phyloP scores from a whole-genome alignment of 306 rosid species.

The Malus orientalis region DNA sequence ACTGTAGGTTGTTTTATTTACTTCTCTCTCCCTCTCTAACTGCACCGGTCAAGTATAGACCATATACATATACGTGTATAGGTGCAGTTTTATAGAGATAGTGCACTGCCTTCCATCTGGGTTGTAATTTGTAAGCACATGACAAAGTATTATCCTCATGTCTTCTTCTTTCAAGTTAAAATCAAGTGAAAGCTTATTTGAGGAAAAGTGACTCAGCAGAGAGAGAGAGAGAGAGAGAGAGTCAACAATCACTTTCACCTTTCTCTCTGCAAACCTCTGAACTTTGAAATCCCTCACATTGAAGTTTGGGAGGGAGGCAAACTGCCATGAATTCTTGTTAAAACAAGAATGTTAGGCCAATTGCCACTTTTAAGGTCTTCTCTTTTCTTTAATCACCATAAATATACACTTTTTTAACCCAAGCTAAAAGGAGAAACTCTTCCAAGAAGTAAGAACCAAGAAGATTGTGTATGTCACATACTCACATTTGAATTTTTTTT shows the following conservation, averaged over 20 bases:
- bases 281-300: background rate
- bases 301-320: background rate
- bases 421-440: background rate
- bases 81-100: background rate
- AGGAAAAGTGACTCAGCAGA: conserved; percentile 2
- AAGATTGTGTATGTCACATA: too few species aligned
- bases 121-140: conserved; percentile 2
- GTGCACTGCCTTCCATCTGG: conserved; percentile 6
- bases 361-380: background rate
- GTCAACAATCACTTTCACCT: conserved; percentile 18
- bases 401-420: background rate
- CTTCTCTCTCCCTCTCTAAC: too few species aligned
- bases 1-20: too few species aligned
- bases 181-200: background rate
- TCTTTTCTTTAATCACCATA: background rate
- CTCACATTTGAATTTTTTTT: too few species aligned
- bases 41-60: background rate
- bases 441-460: background rate
- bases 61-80: background rate
- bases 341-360: background rate
- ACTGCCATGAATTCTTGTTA: conserved; percentile 10
- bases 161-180: conserved; percentile 19
- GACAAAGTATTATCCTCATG: background rate
- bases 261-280: background rate
- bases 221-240: background rate